These are phyloP conservation scores for Acanthamoeba healyi DNA, from an alignment of 208 protist species.

Conservation along the genomic window DNA sequence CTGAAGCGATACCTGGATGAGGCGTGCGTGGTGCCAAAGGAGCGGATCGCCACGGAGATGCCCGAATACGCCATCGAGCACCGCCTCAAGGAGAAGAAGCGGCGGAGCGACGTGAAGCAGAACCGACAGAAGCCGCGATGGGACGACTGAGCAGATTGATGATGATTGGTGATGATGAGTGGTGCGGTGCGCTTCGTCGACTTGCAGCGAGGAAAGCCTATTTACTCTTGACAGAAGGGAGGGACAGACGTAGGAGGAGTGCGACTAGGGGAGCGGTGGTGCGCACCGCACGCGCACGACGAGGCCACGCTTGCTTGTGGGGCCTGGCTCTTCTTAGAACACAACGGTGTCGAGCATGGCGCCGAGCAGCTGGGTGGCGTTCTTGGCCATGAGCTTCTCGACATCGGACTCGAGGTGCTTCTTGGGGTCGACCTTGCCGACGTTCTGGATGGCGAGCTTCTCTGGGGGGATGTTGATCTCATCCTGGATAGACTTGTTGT, in stretches of 20 bases:
- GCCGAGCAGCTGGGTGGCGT: slow-evolving; percentile 94
- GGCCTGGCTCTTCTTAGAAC: no score
- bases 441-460: slow-evolving; percentile 89
- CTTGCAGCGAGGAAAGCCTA: neutral
- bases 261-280: no score
- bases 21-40: slow-evolving; percentile 70
- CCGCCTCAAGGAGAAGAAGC: slow-evolving; percentile 79
- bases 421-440: slow-evolving; percentile 95
- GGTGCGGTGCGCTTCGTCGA: no score
- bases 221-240: slow-evolving; percentile 9
- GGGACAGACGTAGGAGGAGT: neutral
- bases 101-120: slow-evolving; percentile 58
- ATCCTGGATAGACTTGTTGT: slow-evolving; percentile 93
- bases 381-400: slow-evolving; percentile 93
- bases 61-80: slow-evolving; percentile 74
- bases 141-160: slow-evolving; percentile 51
- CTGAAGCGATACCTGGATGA: slow-evolving; percentile 77
- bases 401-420: slow-evolving; percentile 92
- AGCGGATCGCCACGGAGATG: slow-evolving; percentile 65
- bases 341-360: slow-evolving; percentile 95
- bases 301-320: neutral
- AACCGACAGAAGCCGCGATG: slow-evolving; percentile 55
- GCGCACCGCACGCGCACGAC: neutral
- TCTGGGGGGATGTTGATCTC: slow-evolving; percentile 90
- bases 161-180: neutral